A percentile compares a stretch with the other conserved stretches of the same genome.
phyloP scores from a whole-genome alignment of 2,329 filamentous ascomycete genomes.

The Bisporella sp. region DNA sequence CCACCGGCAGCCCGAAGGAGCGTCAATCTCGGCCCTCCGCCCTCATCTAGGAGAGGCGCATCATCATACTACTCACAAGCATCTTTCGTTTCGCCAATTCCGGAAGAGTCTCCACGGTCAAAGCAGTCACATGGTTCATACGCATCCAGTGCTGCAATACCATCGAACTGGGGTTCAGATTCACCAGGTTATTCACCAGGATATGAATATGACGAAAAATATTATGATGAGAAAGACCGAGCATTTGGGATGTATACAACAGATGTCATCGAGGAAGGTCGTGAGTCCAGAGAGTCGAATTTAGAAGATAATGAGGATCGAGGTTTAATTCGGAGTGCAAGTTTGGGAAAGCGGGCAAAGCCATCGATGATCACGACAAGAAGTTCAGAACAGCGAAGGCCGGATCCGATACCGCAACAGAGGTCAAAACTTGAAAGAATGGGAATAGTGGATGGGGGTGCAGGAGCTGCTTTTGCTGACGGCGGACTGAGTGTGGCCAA shows the following conservation, averaged over 20 bases:
- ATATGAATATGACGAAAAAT: conserved; percentile 21
- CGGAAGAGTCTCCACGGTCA: conserved; percentile 59
- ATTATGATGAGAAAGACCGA: conserved; percentile 14
- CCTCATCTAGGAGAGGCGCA: conserved; percentile 50
- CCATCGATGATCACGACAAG: conserved; percentile 45
- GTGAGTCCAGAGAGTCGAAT: conserved; percentile 23
- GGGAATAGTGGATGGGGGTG: conserved; percentile 9
- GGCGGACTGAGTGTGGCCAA: conserved; percentile 6
- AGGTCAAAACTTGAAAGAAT: conserved; percentile 31
- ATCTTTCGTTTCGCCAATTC: conserved; percentile 68
- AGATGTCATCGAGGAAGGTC: conserved; percentile 20
- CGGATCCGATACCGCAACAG: conserved; percentile 28
- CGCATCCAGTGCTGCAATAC: conserved; percentile 67
- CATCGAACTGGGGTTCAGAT: conserved; percentile 54
- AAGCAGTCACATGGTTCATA: conserved; percentile 59
- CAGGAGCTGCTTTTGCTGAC: conserved; percentile 1
- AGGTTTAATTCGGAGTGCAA: conserved; percentile 53
- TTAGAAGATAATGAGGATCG: conserved; percentile 37
- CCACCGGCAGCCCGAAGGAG: conserved; percentile 35
- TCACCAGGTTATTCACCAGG: conserved; percentile 24
- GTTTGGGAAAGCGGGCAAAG: conserved; percentile 53
- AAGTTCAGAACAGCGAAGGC: conserved; percentile 16
- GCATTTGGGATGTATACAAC: background rate
- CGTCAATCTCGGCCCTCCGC: conserved; percentile 51
- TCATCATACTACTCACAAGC: conserved; percentile 59